Evolutionary conservation across 108 stramenopile species (phyloP), one percentile per base, ranked within the genome.

Genomic region (Cyclostephanos tholiformis): DNA sequence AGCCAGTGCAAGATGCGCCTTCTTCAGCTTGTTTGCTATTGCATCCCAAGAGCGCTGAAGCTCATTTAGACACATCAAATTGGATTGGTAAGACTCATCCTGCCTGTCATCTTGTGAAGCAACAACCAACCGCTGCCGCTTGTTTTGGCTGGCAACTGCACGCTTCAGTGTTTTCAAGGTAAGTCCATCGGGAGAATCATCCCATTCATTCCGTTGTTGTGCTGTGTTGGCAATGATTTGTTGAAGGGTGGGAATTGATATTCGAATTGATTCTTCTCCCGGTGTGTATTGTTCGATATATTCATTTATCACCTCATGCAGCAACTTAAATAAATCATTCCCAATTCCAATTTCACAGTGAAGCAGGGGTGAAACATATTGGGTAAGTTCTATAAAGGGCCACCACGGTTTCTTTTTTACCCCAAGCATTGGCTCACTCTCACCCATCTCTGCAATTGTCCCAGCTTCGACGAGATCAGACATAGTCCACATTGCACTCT

Each of bases 301-400:
- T 25, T 53, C 52, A 53, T 53, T 53, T 25, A 20, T 25, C 6
- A 53, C 25, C 8, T 53, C 52, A 5, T n/a, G 20, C 52, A 53
- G 4, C 25, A 25, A 25, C 20, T 53, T 4, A 25, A 53, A 53
- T 25, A 53, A 4, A 25, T 53, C 23, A 14, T 53, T 53, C 25
- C 57, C 57, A 17, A 58, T 29, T 29, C 27, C 57, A 7, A 58
- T 29, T 29, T 29, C 23, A 58, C 57, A 58, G 27, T 58, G 57
- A 17, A 58, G 57, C 16, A 58, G 57, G 27, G 57, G 57, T 23
- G 29, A 11, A 58, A 58, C 27, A 29, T 29, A 58, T 17, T 58
- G 2, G 57, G 25, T 29, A 13, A 58, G 23, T 29, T 25, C 27
- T 25, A 58, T 58, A 9, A 58, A 58, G 25, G 27, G 57, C 57